Conservation (phyloP, 768 basidiomycete species). For the Gelatoporia subvermispora region DNA sequence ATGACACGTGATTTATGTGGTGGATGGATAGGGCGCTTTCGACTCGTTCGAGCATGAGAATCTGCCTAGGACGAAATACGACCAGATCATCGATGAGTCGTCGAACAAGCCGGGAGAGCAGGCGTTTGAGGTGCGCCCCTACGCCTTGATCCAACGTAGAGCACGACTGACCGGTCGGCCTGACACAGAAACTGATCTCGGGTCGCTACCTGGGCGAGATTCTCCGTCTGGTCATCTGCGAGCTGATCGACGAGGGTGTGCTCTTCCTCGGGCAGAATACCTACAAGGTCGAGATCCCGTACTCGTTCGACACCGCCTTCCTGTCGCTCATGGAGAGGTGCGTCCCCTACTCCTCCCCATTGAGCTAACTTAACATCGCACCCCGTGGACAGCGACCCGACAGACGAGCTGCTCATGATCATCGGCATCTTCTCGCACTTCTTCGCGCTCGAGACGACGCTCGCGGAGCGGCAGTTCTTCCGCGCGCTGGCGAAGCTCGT, state of each 20-base stretch:
- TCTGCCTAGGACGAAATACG: slow-evolving; percentile 93
- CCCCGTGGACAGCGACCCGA: slow-evolving; percentile 72
- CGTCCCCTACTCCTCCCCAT: slow-evolving; percentile 5
- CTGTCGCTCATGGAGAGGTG: slow-evolving; percentile 95
- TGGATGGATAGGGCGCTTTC: slow-evolving; percentile 74
- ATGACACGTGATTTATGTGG: background rate
- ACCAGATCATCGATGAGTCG: slow-evolving; percentile 83
- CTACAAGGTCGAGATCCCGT: slow-evolving; percentile 93
- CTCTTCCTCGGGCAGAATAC: slow-evolving; percentile 98
- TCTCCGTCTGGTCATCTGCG: slow-evolving; percentile 88
- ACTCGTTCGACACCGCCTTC: slow-evolving; percentile 94
- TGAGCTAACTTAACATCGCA: background rate
- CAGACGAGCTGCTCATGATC: slow-evolving; percentile 94
- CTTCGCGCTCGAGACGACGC: slow-evolving; percentile 92
- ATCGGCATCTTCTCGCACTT: slow-evolving; percentile 98
- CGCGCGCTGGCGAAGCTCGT: slow-evolving; percentile 86
- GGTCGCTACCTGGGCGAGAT: slow-evolving; percentile 96
- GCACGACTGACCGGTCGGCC: background rate
- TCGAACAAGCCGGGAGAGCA: slow-evolving; percentile 98
- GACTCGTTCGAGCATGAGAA: slow-evolving; percentile 95
- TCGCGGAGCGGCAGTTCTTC: slow-evolving; percentile 97
- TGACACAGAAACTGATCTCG: slow-evolving; percentile 85
- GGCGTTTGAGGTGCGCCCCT: slow-evolving; percentile 68
- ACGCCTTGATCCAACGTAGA: background rate
- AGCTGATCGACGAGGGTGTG: slow-evolving; percentile 94